These are phyloP conservation scores for Alternaria sp. DNA, from an alignment of 2,329 filamentous ascomycete species.

Conservation along the genomic window DNA sequence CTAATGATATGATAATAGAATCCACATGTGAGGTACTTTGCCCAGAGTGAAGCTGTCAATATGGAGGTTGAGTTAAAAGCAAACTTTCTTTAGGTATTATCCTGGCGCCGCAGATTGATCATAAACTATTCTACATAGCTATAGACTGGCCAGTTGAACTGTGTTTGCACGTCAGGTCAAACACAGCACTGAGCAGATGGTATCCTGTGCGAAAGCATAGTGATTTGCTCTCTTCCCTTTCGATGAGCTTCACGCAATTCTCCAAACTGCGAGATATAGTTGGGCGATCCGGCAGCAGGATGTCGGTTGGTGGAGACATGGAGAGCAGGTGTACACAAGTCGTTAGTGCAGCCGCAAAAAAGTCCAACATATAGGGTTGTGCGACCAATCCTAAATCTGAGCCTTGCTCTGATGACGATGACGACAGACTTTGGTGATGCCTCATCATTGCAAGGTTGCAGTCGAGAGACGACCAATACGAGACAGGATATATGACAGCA, in stretches of 20 bases:
- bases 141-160: background rate
- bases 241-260: conserved; percentile 26
- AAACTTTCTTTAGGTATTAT: background rate
- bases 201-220: conserved; percentile 29
- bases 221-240: conserved; percentile 18
- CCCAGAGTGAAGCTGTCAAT: background rate
- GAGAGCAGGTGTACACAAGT: conserved; percentile 25
- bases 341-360: conserved; percentile 29
- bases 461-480: background rate
- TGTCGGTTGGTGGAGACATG: background rate
- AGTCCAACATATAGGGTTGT: conserved; percentile 35
- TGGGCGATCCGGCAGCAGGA: background rate
- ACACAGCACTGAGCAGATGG: conserved; percentile 18
- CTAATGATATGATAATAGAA: background rate
- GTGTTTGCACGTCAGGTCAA: background rate
- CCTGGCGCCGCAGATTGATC: rapidly evolving
- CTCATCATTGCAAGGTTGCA: background rate
- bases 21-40: background rate
- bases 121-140: background rate
- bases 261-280: conserved; percentile 22
- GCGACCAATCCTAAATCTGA: conserved; percentile 21
- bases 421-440: background rate
- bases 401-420: background rate
- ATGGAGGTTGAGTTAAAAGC: background rate
- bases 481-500: background rate